A percentile compares a stretch with the other conserved stretches of the same genome.
These are phyloP conservation scores for Dicorynia guianensis DNA, from an alignment of 306 rosid genomes.

Conservation along the genomic window DNA sequence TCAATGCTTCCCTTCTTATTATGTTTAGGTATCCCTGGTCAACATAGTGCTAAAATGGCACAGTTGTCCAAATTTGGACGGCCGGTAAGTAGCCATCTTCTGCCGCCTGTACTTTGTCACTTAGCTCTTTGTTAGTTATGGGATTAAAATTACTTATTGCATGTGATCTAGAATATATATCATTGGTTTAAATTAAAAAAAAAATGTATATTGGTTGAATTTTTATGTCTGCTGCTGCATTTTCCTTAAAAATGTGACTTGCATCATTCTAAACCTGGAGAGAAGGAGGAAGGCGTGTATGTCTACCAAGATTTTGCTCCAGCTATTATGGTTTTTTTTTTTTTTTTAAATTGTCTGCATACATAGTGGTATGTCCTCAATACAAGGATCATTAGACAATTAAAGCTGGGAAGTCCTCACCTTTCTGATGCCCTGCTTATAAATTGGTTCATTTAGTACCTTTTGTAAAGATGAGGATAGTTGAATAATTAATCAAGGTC, in stretches of 20 bases:
- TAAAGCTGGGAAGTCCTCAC: background rate
- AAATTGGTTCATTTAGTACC: background rate
- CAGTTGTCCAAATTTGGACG: constrained; percentile 90
- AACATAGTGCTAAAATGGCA: constrained; percentile 74
- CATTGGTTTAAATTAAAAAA: background rate
- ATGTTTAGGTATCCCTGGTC: constrained; percentile 79
- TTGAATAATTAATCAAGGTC: no score
- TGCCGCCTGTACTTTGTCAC: constrained; percentile 11
- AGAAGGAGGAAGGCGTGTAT: background rate
- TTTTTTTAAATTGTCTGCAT: background rate
- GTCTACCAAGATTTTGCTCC: background rate
- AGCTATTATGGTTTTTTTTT: background rate
- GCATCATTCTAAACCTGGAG: background rate
- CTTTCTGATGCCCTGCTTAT: background rate
- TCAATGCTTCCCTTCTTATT: constrained; percentile 27
- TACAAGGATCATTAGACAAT: no score
- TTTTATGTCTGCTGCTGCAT: background rate
- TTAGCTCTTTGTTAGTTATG: constrained; percentile 12
- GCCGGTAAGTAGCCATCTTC: constrained; percentile 68
- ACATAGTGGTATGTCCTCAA: no score
- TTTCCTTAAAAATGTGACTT: background rate
- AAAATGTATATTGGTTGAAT: background rate
- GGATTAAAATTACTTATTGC: constrained; percentile 1
- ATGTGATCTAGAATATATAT: background rate
- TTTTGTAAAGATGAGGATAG: background rate